Evolutionary conservation across 164 flowering plant species (phyloP), one percentile per base, ranked within the genome.

Genomic region (Nymphaea colorata): DNA sequence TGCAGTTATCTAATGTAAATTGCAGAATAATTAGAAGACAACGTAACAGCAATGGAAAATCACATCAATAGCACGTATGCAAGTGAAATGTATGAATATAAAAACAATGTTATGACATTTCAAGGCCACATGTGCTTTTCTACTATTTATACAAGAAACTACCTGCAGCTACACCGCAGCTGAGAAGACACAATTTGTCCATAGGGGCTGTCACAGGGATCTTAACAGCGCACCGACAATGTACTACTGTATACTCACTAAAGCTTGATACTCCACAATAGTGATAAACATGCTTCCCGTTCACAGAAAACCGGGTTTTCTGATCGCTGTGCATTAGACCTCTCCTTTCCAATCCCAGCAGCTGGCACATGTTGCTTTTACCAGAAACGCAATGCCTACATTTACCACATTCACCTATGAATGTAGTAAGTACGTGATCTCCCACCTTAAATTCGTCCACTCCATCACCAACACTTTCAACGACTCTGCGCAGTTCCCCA

Each of bases 151-250:
- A 10, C 53, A 45, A 44, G 61, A 43, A 67, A 8, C 66, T 80
- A 94, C 98, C 99, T 78, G 97, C 95, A 77, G 96, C 91, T 6
- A 83, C 89, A 74, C 99, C 99, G 75, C 99, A 94, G 72, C 99
- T 95, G 15, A 95, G 87, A 69, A 92, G 86, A 79, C 99, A 92
- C 63, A 92, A 78, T 80, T 87, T 95, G 69, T 90, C 92, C 70
- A 92, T 70, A 69, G 99, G 93, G 6, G 84, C 96, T 64, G 4
- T 61, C 25, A 90, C 18, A 78, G 79, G 77, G 69, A 94, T 79
- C 83, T 91, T 94, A 64, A 88, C 91, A 62, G 99, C 99, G 78
- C 99, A 95, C 7, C 99, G 98, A 62, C 98, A 87, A 75, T 94
- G 89, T 59, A 94, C 96, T 36, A 94, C 93, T 4, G 93, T 89